A percentile compares a stretch with the other conserved stretches of the same genome.
phyloP scores from a whole-genome alignment of 2,329 filamentous ascomycete genomes.

The Fusarium hainanense region DNA sequence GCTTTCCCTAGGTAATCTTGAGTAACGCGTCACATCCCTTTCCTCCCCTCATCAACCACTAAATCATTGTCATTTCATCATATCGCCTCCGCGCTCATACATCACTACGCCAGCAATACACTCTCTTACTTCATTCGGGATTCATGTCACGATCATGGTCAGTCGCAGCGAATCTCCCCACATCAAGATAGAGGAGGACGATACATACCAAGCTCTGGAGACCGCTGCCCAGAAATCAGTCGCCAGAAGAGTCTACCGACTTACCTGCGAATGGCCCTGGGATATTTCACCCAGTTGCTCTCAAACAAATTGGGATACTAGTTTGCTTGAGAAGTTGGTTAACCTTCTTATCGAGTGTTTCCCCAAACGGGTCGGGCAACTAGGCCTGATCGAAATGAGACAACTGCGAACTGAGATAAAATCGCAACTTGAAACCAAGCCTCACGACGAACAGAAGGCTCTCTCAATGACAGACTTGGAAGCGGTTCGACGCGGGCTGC shows the following conservation, averaged over 20 bases:
- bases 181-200: not conserved
- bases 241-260: not conserved
- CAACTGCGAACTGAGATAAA: not conserved
- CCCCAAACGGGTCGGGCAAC: not conserved
- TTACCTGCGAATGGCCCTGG: not conserved
- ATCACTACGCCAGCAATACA: not conserved
- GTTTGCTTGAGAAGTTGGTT: not conserved
- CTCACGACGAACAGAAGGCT: not conserved
- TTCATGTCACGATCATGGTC: not conserved
- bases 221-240: not conserved
- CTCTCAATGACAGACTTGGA: not conserved
- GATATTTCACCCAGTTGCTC: not conserved
- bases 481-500: not conserved
- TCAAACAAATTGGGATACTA: not conserved
- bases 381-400: not conserved
- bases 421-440: not conserved
- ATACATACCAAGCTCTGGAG: not conserved
- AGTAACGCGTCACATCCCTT: not conserved
- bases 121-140: not conserved
- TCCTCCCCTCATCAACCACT: not conserved
- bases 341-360: not conserved
- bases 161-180: fast-evolving
- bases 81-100: not conserved
- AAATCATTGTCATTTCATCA: not conserved
- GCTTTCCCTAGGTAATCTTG: not conserved